Evolutionary conservation across 78 protist genomes (phyloP).

Genomic region (Dictyostelium citrinum): DNA sequence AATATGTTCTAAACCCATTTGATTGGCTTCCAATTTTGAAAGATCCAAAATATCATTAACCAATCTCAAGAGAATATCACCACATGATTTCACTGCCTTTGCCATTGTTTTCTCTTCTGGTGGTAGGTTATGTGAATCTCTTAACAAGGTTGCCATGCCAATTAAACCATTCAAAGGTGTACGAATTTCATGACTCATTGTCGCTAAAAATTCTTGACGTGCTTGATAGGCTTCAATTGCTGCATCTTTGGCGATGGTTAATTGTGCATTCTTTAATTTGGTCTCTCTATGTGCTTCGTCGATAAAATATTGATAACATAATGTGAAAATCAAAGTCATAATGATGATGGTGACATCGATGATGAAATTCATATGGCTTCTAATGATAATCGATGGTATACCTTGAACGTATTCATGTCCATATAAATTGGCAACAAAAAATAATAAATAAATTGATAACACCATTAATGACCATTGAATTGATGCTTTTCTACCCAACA

Average conservation of each 20-base stretch:
- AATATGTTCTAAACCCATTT: constrained; percentile 62
- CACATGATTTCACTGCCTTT: constrained; percentile 67
- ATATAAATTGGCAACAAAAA: constrained; percentile 33
- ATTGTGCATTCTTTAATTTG: constrained; percentile 45
- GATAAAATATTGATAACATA: constrained; percentile 69
- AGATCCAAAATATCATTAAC: constrained; percentile 85
- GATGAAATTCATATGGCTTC: constrained; percentile 72
- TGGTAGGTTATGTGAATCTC: constrained; percentile 9
- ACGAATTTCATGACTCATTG: constrained; percentile 76
- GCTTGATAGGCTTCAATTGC: constrained; percentile 74
- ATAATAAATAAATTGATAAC: neutral
- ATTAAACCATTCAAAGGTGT: constrained; percentile 79
- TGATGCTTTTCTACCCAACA: constrained; percentile 57
- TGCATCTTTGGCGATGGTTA: constrained; percentile 66
- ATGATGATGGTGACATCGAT: constrained; percentile 58
- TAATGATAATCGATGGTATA: constrained; percentile 59
- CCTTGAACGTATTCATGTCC: constrained; percentile 70
- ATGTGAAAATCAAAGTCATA: constrained; percentile 53
- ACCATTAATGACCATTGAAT: constrained; percentile 70
- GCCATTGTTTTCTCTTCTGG: constrained; percentile 74
- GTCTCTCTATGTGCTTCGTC: constrained; percentile 77
- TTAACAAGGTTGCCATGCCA: constrained; percentile 65
- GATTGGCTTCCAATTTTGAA: constrained; percentile 81
- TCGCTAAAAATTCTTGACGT: constrained; percentile 70
- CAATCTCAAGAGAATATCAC: constrained; percentile 58